Evolutionary conservation across 345 rosid species (phyloP).

Genomic region (Psidium friedrichsthalianum): DNA sequence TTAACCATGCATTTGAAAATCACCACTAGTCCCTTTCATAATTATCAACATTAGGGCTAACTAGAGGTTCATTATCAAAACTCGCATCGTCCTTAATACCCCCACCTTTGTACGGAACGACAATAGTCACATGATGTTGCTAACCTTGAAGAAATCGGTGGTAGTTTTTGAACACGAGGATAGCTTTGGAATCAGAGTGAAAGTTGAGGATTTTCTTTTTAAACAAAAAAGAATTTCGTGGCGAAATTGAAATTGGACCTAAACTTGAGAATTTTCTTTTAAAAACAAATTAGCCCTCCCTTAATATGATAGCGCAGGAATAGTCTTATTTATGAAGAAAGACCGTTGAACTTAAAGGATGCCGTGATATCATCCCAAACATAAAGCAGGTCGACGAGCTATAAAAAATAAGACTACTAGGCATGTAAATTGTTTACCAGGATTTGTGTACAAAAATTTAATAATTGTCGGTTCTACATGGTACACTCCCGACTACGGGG

Average conservation of each 20-base stretch:
- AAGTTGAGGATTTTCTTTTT: background rate
- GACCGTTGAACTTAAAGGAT: background rate
- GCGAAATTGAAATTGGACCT: too few relatives aligned
- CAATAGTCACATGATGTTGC: background rate
- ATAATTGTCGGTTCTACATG: background rate
- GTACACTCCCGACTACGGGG: background rate
- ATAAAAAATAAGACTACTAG: background rate
- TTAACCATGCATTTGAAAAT: background rate
- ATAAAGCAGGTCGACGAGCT: background rate
- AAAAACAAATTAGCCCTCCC: too few relatives aligned
- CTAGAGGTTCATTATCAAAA: background rate
- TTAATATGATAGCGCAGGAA: too few relatives aligned
- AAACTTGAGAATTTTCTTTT: too few relatives aligned
- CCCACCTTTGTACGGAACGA: background rate
- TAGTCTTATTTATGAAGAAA: background rate
- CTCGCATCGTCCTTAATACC: accelerated
- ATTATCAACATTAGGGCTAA: accelerated
- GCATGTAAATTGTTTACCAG: background rate
- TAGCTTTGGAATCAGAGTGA: background rate
- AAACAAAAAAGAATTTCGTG: background rate
- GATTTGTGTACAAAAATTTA: background rate
- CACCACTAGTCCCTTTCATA: background rate
- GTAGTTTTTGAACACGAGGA: background rate
- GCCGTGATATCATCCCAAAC: background rate
- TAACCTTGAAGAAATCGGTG: background rate